These are phyloP conservation scores for Paraphoma chrysanthemicola DNA, from an alignment of 2,329 filamentous ascomycete species.

Conservation along the genomic window DNA sequence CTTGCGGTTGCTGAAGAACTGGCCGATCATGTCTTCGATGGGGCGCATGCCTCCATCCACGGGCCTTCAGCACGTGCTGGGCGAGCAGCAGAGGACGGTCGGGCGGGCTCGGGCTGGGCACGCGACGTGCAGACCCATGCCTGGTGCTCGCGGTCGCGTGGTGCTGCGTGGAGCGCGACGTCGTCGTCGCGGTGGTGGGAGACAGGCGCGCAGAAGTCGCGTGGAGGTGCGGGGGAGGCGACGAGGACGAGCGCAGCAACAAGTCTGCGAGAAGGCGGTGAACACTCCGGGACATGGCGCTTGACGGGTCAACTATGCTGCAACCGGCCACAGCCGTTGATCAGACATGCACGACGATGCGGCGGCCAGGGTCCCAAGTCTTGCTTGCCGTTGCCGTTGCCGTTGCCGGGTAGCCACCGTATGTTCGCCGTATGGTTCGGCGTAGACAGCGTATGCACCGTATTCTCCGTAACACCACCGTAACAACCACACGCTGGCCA, in stretches of 20 bases:
- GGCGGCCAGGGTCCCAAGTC: no score
- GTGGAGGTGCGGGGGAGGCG: neutral
- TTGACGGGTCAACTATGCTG: no score
- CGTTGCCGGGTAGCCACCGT: no score
- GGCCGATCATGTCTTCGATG: slow-evolving; percentile 48
- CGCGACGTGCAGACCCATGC: slow-evolving; percentile 36
- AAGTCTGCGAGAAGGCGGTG: neutral
- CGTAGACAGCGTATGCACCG: no score
- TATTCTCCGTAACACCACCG: no score
- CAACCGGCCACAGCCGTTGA: no score
- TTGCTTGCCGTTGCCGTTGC: no score
- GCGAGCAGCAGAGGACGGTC: slow-evolving; percentile 20
- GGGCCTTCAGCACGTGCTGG: slow-evolving; percentile 20
- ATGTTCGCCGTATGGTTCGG: no score
- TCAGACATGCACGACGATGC: no score
- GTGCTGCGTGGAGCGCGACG: slow-evolving; percentile 1
- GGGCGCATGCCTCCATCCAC: slow-evolving; percentile 23
- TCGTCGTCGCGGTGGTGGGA: neutral
- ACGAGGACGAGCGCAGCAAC: neutral
- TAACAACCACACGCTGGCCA: no score
- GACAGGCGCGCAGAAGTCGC: neutral
- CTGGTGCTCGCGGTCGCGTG: slow-evolving; percentile 14
- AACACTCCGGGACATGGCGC: neutral
- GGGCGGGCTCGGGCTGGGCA: slow-evolving; percentile 29
- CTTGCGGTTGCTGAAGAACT: slow-evolving; percentile 49